phyloP scores from a whole-genome alignment of 768 basidiomycete genomes.

The Kwoniella dendrophila region DNA sequence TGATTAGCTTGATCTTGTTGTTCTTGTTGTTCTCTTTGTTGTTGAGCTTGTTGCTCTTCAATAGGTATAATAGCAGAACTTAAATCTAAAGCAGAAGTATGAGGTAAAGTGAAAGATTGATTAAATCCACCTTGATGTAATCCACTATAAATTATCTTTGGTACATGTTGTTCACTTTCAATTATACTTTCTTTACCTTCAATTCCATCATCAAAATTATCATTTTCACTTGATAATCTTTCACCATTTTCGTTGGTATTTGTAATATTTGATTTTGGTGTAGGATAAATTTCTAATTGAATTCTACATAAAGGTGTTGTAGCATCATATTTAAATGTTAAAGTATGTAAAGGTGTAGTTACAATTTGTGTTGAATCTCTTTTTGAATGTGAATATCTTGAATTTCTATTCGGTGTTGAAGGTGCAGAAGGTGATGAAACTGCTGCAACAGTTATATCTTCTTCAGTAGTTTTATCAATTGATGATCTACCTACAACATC shows the following conservation, averaged over 20 bases:
- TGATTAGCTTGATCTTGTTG: slow-evolving; percentile 3
- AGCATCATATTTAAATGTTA: slow-evolving; percentile 92
- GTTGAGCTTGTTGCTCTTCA: slow-evolving; percentile 7
- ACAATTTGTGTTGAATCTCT: slow-evolving; percentile 58
- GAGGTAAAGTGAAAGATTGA: slow-evolving; percentile 69
- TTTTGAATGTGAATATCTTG: slow-evolving; percentile 11
- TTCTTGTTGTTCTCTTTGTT: too few species aligned
- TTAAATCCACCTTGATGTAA: slow-evolving; percentile 83
- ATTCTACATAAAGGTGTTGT: slow-evolving; percentile 83
- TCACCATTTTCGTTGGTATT: not conserved
- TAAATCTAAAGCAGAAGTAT: slow-evolving; percentile 78
- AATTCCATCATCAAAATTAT: slow-evolving; percentile 1
- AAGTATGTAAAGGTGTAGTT: slow-evolving; percentile 69
- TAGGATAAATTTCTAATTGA: slow-evolving; percentile 72
- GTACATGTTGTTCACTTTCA: slow-evolving; percentile 56
- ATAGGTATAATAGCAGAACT: slow-evolving; percentile 54
- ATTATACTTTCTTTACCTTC: slow-evolving; percentile 60
- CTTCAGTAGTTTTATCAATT: slow-evolving; percentile 8
- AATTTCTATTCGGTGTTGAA: slow-evolving; percentile 58
- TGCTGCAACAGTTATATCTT: slow-evolving; percentile 13
- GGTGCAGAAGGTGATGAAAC: slow-evolving; percentile 11
- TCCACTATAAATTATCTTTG: slow-evolving; percentile 64
- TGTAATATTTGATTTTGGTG: slow-evolving; percentile 55
- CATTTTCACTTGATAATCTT: too few species aligned
- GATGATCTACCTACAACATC: not conserved